Evolutionary conservation across 2,329 filamentous ascomycete genomes (phyloP), one percentile per base, ranked within the genome.

Genomic region (Xylariaceae sp.): DNA sequence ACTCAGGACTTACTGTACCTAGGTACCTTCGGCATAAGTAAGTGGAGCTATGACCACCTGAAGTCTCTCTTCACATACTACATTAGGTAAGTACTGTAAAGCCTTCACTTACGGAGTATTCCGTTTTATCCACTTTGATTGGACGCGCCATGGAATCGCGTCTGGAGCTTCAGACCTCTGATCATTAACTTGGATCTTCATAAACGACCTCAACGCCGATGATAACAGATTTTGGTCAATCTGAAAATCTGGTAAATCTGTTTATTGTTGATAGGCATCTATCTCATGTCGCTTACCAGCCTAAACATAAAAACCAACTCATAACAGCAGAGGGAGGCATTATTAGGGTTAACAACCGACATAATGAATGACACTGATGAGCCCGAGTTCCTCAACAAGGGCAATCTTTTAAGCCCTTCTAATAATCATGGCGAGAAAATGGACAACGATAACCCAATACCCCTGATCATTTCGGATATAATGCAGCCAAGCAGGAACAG

Each of bases 391-490:
- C 3, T 44, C 18, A 48, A 46, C 42, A 26, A 50, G n/a, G 12
- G 20, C 20, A 23, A 40, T 51, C 23, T 29, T 40, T 18, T 6
- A 18, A 32, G 7, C 23, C 7, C 20, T 23, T 42, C 52, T 40
- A 20, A 12, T 42, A 12, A 16, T 18, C 32, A 32, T n/a, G 20
- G 47, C 21, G 44, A 48, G 21, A 50, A 53, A 23, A 16, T 54
- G 29, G 47, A 20, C 10, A 48, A 44, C 20, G 43, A 54, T 44
- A 7, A 52, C 23, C 26, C 20, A 5, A 40, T 56, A 40, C 32
- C 48, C 20, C 40, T 55, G 5, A 52, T 62, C 9, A 32, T 54
- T 16, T 64, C 63, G 9, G 59, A 62, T 40, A 43, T 62, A 18
- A n/a, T 50, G 19, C 57, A 54, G 26, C 56, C 61, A 40, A 37